Conservation (phyloP, 352 stramenopile species). For the Globisporangium polare region DNA sequence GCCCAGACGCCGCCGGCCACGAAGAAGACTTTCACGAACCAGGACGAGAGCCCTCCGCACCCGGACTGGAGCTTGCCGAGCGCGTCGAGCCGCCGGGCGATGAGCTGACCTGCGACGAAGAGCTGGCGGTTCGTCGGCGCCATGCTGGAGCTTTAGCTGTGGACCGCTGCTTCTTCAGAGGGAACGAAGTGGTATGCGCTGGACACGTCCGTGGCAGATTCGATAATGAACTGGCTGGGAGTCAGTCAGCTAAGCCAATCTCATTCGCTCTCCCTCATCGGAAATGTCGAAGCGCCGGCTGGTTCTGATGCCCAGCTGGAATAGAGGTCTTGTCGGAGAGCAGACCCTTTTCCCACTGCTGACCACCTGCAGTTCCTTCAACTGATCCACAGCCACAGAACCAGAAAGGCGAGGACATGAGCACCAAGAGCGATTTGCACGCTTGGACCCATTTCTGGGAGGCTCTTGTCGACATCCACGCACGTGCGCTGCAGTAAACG, state of each 20-base stretch:
- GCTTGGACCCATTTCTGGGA: neutral
- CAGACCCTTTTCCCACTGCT: neutral
- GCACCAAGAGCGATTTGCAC: neutral
- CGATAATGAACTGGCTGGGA: neutral
- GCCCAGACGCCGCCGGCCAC: slow-evolving; percentile 1
- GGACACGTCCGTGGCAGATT: neutral
- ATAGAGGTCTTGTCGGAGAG: neutral
- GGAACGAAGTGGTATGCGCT: neutral
- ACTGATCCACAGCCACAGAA: neutral
- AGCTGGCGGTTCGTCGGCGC: neutral
- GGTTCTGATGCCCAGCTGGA: neutral
- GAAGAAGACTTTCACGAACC: neutral
- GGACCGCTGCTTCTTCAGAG: neutral
- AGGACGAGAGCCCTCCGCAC: neutral
- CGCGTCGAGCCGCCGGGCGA: slow-evolving; percentile 4
- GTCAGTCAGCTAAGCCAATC: neutral
- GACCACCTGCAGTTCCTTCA: neutral
- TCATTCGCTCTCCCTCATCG: neutral
- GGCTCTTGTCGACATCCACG: neutral
- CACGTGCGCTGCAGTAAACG: neutral
- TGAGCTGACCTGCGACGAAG: slow-evolving; percentile 1
- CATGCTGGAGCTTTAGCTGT: too few species aligned
- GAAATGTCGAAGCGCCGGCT: neutral
- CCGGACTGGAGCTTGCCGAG: slow-evolving; percentile 5
- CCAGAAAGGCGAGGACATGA: neutral